Base-by-base conservation (phyloP, 202 grass and related monocot species). In the Carex arenaria region DNA sequence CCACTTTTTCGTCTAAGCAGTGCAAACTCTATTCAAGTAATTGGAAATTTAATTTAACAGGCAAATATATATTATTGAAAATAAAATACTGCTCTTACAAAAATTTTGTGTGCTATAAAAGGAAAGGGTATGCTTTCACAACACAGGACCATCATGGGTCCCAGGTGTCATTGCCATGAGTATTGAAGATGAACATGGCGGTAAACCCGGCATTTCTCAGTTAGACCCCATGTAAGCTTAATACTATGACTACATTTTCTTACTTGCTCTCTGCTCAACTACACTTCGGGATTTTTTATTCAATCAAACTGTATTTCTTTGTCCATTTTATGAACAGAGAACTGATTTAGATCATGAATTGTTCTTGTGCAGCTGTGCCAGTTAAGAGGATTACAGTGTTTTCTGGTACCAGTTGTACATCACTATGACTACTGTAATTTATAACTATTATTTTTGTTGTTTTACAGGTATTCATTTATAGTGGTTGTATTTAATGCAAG, bases 101-200 rank as follows among this genome's bases (percentile, higher is more conserved):
- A 61, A 49, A 54, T 82, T 36, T 78, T 67, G 7, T 84, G 67
- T 88, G 22, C 68, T 86, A 47, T 88, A 83, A 87, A 80, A 97
- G 95, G 61, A 87, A 94, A 89, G 92, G 72, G 83, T 97, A 36
- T 84, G 2, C 18, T 97, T 97, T 85, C 92, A 97, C 82, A 97
- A 94, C 85, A 94, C 95, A 82, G 95, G 92, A 12, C 82, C 90
- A 18, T 86, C 54, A 7, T 85, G 81, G 79, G 80, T 93, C 71
- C 90, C 82, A 63, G 95, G 95, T 81, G 80, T 89, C 53, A 91
- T 98, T 82, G 80, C 84, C 51, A 93, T 94, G 87, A 94, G 95
- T 85, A 93, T 94, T 47, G 84, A 89, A 88, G 95, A 97, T 91
- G 95, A 86, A 78, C n/a, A 36, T 60, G 81, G 80, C 42, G 74